Evolutionary conservation across 1,139 yeast genomes (phyloP).

Genomic region (Pichia cactophila): DNA sequence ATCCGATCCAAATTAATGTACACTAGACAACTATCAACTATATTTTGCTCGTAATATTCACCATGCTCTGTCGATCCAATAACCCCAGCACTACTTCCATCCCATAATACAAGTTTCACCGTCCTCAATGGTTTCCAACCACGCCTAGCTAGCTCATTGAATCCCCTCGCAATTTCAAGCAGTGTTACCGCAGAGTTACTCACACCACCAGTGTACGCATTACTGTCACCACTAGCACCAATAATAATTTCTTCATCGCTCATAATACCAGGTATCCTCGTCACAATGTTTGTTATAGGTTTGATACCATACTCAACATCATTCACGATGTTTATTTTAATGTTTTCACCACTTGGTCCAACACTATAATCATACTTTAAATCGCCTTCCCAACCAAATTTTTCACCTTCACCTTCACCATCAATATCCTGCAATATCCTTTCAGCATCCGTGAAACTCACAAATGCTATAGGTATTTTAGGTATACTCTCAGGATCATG

Average conservation of each 20-base stretch:
- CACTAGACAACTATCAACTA: slow-evolving; percentile 32
- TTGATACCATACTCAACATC: slow-evolving; percentile 30
- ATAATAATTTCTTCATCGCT: slow-evolving; percentile 39
- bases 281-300: slow-evolving; percentile 37
- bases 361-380: slow-evolving; percentile 32
- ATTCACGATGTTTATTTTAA: slow-evolving; percentile 18
- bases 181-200: slow-evolving; percentile 37
- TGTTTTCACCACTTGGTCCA: slow-evolving; percentile 30
- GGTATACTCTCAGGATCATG: slow-evolving; percentile 40
- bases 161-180: slow-evolving; percentile 40
- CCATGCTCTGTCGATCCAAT: slow-evolving; percentile 45
- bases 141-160: slow-evolving; percentile 29
- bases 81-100: slow-evolving; percentile 39
- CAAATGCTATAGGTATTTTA: slow-evolving; percentile 33
- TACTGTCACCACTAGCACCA: slow-evolving; percentile 33
- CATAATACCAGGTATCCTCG: slow-evolving; percentile 43
- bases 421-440: slow-evolving; percentile 32
- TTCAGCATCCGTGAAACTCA: slow-evolving; percentile 34
- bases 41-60: slow-evolving; percentile 30
- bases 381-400: slow-evolving; percentile 30
- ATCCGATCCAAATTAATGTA: slow-evolving; percentile 42
- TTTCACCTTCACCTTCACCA: slow-evolving; percentile 27
- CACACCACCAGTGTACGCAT: slow-evolving; percentile 30
- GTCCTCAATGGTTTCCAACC: slow-evolving; percentile 54
- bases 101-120: slow-evolving; percentile 45